A percentile compares a stretch with the other conserved stretches of the same genome.
phyloP scores from a whole-genome alignment of 805 yeast genomes.

The Cyberlindnera japonica region DNA sequence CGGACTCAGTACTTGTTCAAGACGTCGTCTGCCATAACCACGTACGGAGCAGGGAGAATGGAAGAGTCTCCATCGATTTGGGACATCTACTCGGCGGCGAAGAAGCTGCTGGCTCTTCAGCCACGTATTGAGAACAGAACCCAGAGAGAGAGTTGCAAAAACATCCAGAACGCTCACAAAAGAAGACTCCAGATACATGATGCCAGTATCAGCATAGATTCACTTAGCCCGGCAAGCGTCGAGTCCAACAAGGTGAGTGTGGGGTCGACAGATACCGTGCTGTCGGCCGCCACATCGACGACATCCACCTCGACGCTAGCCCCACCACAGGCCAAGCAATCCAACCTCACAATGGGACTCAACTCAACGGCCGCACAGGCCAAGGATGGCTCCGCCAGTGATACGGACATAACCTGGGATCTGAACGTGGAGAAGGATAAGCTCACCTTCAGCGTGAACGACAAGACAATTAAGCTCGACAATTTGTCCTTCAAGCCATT shows the following conservation, averaged over 20 bases:
- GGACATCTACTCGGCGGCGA: constrained; percentile 33
- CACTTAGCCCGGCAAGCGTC: constrained; percentile 21
- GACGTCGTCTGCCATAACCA: no score
- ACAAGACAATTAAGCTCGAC: constrained; percentile 17
- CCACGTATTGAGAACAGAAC: constrained; percentile 31
- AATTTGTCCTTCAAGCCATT: constrained; percentile 9
- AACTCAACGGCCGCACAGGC: constrained; percentile 4
- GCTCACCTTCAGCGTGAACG: constrained; percentile 13
- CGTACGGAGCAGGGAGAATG: no score
- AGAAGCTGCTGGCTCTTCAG: constrained; percentile 28
- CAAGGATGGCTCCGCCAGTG: constrained; percentile 31
- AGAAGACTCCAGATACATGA: constrained; percentile 3
- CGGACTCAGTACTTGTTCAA: no score
- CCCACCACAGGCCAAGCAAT: constrained; percentile 12
- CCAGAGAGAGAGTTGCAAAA: constrained; percentile 28
- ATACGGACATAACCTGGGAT: constrained; percentile 38
- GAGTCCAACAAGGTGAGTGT: constrained; percentile 25
- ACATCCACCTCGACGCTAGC: constrained; percentile 13
- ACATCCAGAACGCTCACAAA: constrained; percentile 12
- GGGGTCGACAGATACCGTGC: constrained; percentile 18
- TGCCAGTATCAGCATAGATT: constrained; percentile 15
- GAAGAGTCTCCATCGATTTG: constrained; percentile 28
- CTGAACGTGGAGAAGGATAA: constrained; percentile 31
- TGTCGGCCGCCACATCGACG: constrained; percentile 11
- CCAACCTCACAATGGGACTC: constrained; percentile 23